Base-by-base conservation (phyloP, 1,284 basidiomycete genomes). In the Boletellus deceptivus region DNA sequence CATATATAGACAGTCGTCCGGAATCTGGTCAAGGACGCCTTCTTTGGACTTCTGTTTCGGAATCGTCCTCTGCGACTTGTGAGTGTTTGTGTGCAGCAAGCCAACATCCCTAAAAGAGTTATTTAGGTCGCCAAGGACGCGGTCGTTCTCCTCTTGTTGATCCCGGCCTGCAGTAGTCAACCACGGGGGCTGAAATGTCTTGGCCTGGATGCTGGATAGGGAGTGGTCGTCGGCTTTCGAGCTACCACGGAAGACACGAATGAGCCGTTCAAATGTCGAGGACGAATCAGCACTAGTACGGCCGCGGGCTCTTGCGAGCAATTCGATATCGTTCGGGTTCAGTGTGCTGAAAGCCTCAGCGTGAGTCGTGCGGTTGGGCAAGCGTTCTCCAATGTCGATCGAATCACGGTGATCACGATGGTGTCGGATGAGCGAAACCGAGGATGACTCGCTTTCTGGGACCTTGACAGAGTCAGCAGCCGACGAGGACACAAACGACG, bases 71-170 rank as follows among this genome's bases (percentile, higher is more conserved):
- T 53, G 55, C 46, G 46, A 39, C 49, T 67, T 73, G 54, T 69
- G 68, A 13, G 64, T 74, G 69, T 59, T 70, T 64, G 83, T 78
- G 22, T 86, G 88, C n/a, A 89, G 66, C 8, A 89, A 64, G 5
- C 87, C 88, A 20, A 90, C 86, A 50, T 85, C 87, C 65, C 84
- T 81, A 71, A 89, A 91, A 13, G 85, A 86, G 52, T 78, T 79
- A 59, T 84, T 87, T 36, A 90, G 69, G 57, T 80, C 84, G 53
- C 79, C 78, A 45, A 89, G 82, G 16, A 85, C 80, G 35, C 79
- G 78, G 59, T 84, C 79, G 11, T 82, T 78, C 53, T 83, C 78
- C 62, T 89, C 85, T 52, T 82, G 79, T 62, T 80, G 79, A 37
- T 75, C 75, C 34, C 86, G 76, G 3, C 81, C 78, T 11, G 81